Evolutionary conservation across 331 rosid genomes (phyloP).

Genomic region (Stylosanthes scabra): DNA sequence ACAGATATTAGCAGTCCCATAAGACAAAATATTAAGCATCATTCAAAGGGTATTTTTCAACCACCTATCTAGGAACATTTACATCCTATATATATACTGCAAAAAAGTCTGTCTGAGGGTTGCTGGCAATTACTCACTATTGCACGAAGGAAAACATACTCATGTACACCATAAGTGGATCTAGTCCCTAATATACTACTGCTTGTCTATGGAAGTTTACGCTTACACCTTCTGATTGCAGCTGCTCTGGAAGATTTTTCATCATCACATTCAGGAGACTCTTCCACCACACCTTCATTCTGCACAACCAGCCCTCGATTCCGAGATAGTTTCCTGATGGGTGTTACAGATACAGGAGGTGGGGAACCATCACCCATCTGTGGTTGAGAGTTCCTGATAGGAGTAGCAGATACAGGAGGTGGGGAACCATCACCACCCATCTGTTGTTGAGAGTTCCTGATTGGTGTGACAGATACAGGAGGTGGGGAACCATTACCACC

Average conservation of each 20-base stretch:
- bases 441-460: constrained; percentile 42
- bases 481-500: constrained; percentile 29
- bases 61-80: constrained; percentile 28
- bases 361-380: constrained; percentile 27
- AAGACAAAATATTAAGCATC: background rate
- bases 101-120: constrained; percentile 22
- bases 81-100: constrained; percentile 35
- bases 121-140: constrained; percentile 14
- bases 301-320: constrained; percentile 73
- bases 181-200: constrained; percentile 7
- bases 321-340: constrained; percentile 72
- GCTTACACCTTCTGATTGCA: constrained; percentile 62
- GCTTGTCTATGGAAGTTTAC: constrained; percentile 42
- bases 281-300: constrained; percentile 59
- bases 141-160: constrained; percentile 18
- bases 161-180: constrained; percentile 25
- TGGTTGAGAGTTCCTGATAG: constrained; percentile 45
- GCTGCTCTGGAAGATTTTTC: constrained; percentile 41
- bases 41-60: background rate
- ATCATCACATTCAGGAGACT: constrained; percentile 55
- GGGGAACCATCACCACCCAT: constrained; percentile 24
- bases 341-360: constrained; percentile 50
- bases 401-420: constrained; percentile 50
- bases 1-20: no score
- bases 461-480: constrained; percentile 60